Conservation (phyloP, 2,329 filamentous ascomycete genomes). For the Sporothrix curviconia region DNA sequence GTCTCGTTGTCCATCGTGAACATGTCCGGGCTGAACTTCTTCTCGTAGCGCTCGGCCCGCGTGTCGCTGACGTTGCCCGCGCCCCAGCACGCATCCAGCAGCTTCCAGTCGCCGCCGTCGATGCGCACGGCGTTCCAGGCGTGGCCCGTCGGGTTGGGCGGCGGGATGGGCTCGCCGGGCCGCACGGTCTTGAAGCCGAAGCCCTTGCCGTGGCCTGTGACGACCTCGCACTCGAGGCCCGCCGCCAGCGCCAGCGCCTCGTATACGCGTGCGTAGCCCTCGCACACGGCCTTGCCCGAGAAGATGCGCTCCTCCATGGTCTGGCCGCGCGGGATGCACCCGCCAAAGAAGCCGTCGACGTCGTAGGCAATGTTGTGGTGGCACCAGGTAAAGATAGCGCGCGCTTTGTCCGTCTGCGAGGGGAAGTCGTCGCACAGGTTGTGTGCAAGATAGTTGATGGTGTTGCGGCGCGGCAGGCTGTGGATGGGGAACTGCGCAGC, state of each 20-base stretch:
- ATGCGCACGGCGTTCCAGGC: constrained; percentile 93
- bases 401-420: constrained; percentile 82
- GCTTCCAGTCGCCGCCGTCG: constrained; percentile 82
- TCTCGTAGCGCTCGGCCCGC: constrained; percentile 52
- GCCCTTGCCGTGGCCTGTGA: constrained; percentile 80
- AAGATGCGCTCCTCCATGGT: constrained; percentile 68
- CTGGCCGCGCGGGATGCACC: constrained; percentile 54
- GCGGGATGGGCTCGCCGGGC: constrained; percentile 59
- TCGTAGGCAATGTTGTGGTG: constrained; percentile 93
- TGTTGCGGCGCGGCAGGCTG: constrained; percentile 58
- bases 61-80: constrained; percentile 60
- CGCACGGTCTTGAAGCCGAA: constrained; percentile 61
- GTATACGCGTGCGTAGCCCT: constrained; percentile 83
- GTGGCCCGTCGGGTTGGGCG: constrained; percentile 57
- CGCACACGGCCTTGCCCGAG: constrained; percentile 78
- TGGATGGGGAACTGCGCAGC: constrained; percentile 70
- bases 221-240: constrained; percentile 69
- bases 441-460: constrained; percentile 67
- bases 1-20: constrained; percentile 64
- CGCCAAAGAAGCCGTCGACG: constrained; percentile 68
- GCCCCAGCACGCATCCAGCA: constrained; percentile 90
- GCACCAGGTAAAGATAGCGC: constrained; percentile 89
- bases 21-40: constrained; percentile 58
- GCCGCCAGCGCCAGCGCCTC: constrained; percentile 69
- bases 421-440: constrained; percentile 73